Evolutionary conservation across 2,329 filamentous ascomycete genomes (phyloP).

Genomic region (Colletotrichum godetiae): DNA sequence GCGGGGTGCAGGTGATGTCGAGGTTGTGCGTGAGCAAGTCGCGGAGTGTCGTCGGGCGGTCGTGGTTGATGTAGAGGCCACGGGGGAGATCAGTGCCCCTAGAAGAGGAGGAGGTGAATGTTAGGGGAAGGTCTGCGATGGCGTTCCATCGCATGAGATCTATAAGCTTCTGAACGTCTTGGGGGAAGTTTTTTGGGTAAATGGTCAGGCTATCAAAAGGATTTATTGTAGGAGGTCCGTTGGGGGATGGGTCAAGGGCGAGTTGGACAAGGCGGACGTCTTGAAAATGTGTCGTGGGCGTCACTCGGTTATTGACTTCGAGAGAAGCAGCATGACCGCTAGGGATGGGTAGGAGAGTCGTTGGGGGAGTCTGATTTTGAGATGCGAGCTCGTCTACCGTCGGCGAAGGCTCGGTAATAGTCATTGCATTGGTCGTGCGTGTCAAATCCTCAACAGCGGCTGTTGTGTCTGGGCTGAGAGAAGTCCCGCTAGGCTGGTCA

Average conservation of each 20-base stretch:
- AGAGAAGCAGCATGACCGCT: conserved; percentile 68
- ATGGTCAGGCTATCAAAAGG: conserved; percentile 87
- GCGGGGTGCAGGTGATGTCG: conserved; percentile 90
- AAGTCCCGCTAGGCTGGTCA: background rate
- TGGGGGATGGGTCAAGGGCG: conserved; percentile 29
- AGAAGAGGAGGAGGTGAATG: background rate
- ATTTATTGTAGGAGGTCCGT: conserved; percentile 50
- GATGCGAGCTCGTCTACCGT: background rate
- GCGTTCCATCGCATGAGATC: conserved; percentile 81
- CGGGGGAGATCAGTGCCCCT: conserved; percentile 37
- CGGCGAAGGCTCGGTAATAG: background rate
- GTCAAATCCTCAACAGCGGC: background rate
- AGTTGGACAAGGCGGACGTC: conserved; percentile 80
- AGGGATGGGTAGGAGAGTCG: conserved; percentile 65
- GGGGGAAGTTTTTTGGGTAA: conserved; percentile 86
- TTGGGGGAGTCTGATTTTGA: conserved; percentile 25
- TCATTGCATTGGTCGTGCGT: conserved; percentile 2
- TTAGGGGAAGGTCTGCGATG: conserved; percentile 77
- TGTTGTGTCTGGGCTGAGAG: background rate
- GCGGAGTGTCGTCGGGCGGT: conserved; percentile 70
- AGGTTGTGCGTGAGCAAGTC: conserved; percentile 83
- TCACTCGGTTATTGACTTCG: conserved; percentile 76
- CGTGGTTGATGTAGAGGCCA: conserved; percentile 51
- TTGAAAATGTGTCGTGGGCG: conserved; percentile 85
- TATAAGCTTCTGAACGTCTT: conserved; percentile 84